These are phyloP conservation scores for Pezicula carpinea DNA, from an alignment of 2,329 filamentous ascomycete genomes.

Conservation along the genomic window DNA sequence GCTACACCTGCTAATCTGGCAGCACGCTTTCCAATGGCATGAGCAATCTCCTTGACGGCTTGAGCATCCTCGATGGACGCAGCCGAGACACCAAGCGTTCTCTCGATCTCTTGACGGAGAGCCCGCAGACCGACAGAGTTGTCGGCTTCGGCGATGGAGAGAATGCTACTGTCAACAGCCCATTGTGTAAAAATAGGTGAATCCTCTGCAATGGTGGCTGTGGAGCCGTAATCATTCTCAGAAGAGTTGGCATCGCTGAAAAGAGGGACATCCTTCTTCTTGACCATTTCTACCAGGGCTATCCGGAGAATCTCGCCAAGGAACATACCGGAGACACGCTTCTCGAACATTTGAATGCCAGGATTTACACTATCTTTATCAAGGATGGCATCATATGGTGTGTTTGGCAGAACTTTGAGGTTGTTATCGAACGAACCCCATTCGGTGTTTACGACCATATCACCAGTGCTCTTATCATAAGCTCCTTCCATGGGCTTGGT, in stretches of 20 bases:
- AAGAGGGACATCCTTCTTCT: conserved; percentile 60
- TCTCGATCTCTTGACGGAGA: conserved; percentile 74
- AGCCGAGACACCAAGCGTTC: conserved; percentile 69
- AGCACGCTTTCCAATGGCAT: conserved; percentile 81
- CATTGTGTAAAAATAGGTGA: conserved; percentile 73
- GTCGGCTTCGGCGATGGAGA: conserved; percentile 83
- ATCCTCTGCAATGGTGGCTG: conserved; percentile 61
- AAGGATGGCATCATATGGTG: conserved; percentile 73
- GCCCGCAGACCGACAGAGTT: conserved; percentile 65
- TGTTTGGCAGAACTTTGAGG: conserved; percentile 81
- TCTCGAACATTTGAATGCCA: conserved; percentile 98
- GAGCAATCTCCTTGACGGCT: conserved; percentile 78
- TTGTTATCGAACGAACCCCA: conserved; percentile 98
- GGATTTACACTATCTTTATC: conserved; percentile 83
- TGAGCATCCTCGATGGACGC: conserved; percentile 79
- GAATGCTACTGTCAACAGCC: conserved; percentile 86
- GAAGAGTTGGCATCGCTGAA: conserved; percentile 74
- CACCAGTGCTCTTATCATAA: conserved; percentile 75
- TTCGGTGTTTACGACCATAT: conserved; percentile 98
- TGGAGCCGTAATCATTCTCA: conserved; percentile 64
- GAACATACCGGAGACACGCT: conserved; percentile 98
- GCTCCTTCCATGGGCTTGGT: conserved; percentile 69
- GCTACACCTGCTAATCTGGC: conserved; percentile 85
- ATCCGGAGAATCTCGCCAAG: conserved; percentile 87
- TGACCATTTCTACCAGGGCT: conserved; percentile 67